Evolutionary conservation across 371 early-diverging fungal species (phyloP), one percentile per base, ranked within the genome.

Genomic region (Mortierella sp.): DNA sequence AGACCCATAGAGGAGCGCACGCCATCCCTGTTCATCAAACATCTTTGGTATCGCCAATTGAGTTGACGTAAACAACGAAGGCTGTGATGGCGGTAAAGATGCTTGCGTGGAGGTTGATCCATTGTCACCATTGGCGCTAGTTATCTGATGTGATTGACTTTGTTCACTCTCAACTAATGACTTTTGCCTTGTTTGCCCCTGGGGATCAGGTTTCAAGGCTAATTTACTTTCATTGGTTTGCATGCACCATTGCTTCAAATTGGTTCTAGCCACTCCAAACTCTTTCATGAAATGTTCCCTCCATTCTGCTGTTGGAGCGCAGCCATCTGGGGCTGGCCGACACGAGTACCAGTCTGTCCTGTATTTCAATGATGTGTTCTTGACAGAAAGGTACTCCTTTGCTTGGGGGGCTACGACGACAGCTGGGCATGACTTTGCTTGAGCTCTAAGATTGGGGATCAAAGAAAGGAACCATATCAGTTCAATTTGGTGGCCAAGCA

Each of bases 341-440:
- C 75, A 80, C 0, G 81, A 72, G 40, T 72, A 63, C 81, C 81
- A 80, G 55, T 75, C 73, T 4, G 75, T 69, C 51, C 62, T 59
- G 58, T 80, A 80, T 35, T 72, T 75, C 26, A 40, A 51, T 14
- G 81, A 80, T 1, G 81, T 80, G 47, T 80, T 80, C 67, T 69
- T 75, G 37, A 69, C 76, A 2, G 75, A 64, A 0, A 75, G 81
- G 14, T 72, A 49, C 32, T 66, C 62, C 14, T 75, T 35, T 20
- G 72, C 70, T 6, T 52, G 16, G 2, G 65, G 40, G 3, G 81
- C 81, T 11, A 81, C 61, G 35, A 70, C 72, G 4, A 81, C 81
- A 5, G 58, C 72, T 20, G 81, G 81, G 30, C 62, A 72, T 62
- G 73, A 64, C 52, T 62, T 54, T 24, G 81, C 81, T 32, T 81